These are phyloP conservation scores for Blastomyces emzantsi DNA, from an alignment of 2,329 filamentous ascomycete genomes.

Conservation along the genomic window DNA sequence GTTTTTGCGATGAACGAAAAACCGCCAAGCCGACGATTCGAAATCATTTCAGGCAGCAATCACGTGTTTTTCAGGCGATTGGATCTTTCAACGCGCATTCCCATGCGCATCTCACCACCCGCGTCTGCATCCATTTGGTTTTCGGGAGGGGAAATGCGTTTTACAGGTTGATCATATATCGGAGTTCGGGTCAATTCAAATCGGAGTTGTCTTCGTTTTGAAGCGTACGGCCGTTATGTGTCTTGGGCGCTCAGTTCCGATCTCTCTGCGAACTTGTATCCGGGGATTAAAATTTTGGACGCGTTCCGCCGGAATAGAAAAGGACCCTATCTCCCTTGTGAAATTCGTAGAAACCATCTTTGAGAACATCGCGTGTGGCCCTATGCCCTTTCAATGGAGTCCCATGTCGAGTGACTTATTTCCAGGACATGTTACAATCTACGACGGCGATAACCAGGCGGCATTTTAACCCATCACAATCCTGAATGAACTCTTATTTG, in stretches of 20 bases:
- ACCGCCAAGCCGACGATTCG: background rate
- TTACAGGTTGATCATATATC: background rate
- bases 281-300: background rate
- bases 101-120: too few relatives aligned
- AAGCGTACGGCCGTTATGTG: background rate
- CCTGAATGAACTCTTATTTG: too few relatives aligned
- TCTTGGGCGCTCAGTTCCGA: background rate
- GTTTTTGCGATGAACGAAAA: background rate
- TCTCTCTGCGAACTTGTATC: background rate
- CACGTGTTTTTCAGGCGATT: slow-evolving; percentile 3
- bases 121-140: background rate
- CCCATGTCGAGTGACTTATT: background rate
- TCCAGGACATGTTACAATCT: background rate
- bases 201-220: background rate
- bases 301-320: background rate
- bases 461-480: too few relatives aligned
- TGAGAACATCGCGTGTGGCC: too few relatives aligned
- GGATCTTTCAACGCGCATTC: too few relatives aligned
- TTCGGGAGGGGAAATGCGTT: background rate
- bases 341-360: too few relatives aligned
- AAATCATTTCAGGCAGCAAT: slow-evolving; percentile 5
- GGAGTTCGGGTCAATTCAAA: background rate
- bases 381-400: background rate
- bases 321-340: background rate
- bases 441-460: too few relatives aligned